phyloP scores from a whole-genome alignment of 2,329 filamentous ascomycete genomes.

The Neospermospora avenae region DNA sequence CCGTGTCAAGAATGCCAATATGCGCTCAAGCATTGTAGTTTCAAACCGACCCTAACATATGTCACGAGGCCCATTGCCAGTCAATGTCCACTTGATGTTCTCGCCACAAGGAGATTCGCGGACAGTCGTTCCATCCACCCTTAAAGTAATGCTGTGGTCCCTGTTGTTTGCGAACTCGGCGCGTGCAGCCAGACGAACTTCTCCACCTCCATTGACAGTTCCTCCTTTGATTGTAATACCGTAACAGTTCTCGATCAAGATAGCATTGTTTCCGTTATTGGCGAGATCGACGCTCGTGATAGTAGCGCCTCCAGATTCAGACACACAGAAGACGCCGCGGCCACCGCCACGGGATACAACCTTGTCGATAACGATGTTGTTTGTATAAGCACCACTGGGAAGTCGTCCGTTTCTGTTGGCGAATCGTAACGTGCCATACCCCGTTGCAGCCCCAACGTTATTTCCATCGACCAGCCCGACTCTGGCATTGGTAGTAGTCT shows the following conservation, averaged over 20 bases:
- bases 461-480: slow-evolving; percentile 3
- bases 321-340: slow-evolving; percentile 7
- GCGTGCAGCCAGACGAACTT: neutral
- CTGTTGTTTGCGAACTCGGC: neutral
- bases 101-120: neutral
- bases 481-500: slow-evolving; percentile 1
- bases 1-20: too few relatives aligned
- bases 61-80: neutral
- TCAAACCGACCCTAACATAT: neutral
- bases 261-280: slow-evolving; percentile 4
- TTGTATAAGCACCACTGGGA: neutral
- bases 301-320: slow-evolving; percentile 4
- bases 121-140: neutral
- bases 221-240: neutral
- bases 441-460: neutral
- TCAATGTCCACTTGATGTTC: slow-evolving; percentile 6
- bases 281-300: neutral
- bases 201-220: slow-evolving; percentile 1
- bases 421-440: slow-evolving; percentile 6
- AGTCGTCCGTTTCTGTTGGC: neutral
- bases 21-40: too few relatives aligned
- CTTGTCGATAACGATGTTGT: slow-evolving; percentile 1
- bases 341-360: slow-evolving; percentile 1
- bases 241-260: slow-evolving; percentile 9
- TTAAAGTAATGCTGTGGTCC: neutral